Conservation (phyloP, 352 stramenopile species). For the Globisporangium sylvaticum region DNA sequence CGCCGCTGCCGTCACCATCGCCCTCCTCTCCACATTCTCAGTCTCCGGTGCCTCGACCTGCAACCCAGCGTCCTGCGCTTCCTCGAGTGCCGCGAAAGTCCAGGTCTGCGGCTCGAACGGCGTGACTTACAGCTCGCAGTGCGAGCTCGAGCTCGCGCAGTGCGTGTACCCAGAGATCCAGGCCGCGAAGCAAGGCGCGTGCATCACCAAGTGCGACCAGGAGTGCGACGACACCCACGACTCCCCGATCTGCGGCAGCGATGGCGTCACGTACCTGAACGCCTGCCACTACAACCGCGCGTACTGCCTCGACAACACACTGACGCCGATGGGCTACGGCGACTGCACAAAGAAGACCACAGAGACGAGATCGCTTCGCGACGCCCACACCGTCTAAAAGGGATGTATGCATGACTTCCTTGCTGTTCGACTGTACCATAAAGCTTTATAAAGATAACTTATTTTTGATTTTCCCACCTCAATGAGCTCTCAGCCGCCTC, state of each 20-base stretch:
- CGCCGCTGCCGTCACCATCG: no score
- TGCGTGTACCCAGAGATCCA: background rate
- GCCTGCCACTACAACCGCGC: conserved; percentile 3
- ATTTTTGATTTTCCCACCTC: no score
- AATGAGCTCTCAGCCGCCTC: no score
- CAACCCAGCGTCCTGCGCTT: background rate
- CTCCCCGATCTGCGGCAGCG: background rate
- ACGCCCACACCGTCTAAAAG: no score
- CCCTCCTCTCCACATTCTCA: background rate
- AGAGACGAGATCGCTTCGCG: background rate
- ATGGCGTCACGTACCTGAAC: conserved; percentile 1
- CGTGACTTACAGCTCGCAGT: background rate
- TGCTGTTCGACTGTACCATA: no score
- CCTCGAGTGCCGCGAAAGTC: background rate
- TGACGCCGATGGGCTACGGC: conserved; percentile 1
- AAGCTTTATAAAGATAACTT: no score
- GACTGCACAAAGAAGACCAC: background rate
- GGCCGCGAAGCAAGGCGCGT: background rate
- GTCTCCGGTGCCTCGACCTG: background rate
- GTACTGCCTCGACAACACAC: background rate
- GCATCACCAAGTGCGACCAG: background rate
- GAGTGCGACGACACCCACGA: background rate
- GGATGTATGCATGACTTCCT: no score
- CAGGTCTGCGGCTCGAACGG: background rate
- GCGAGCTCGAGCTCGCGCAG: background rate